Conservation (phyloP, 1,139 yeast genomes). For the Meyerozyma guilliermondii region DNA sequence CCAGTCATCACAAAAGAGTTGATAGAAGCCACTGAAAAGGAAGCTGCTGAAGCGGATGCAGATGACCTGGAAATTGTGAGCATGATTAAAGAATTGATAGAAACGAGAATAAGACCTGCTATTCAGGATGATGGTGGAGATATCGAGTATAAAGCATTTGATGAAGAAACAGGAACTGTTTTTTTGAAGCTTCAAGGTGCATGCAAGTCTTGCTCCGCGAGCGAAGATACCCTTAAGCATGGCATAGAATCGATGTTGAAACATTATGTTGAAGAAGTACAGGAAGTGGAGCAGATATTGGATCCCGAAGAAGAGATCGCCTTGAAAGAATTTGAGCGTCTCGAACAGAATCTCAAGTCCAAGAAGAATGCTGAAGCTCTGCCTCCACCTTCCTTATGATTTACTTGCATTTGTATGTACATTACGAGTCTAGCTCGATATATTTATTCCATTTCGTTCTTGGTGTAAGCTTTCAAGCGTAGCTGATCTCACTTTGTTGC, state of each 20-base stretch:
- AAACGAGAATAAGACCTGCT: constrained; percentile 94
- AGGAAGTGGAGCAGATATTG: constrained; percentile 59
- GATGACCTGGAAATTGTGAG: constrained; percentile 71
- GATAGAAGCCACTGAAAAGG: constrained; percentile 30
- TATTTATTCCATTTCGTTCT: not conserved
- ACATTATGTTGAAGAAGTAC: constrained; percentile 75
- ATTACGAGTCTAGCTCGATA: not conserved
- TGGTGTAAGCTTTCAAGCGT: not conserved
- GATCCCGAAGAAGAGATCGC: constrained; percentile 57
- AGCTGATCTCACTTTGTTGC: not conserved
- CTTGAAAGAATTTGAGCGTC: constrained; percentile 66
- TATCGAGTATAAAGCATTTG: constrained; percentile 65
- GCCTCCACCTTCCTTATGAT: constrained; percentile 27
- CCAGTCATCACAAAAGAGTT: constrained; percentile 52
- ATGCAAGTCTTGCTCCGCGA: constrained; percentile 73
- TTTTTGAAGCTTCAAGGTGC: constrained; percentile 68
- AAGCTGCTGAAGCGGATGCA: constrained; percentile 47
- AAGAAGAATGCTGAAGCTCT: constrained; percentile 7
- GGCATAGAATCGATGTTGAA: constrained; percentile 82
- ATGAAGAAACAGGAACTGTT: constrained; percentile 61
- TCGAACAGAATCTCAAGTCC: constrained; percentile 38
- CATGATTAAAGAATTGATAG: constrained; percentile 89
- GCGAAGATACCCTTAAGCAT: constrained; percentile 68
- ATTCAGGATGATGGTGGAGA: constrained; percentile 86
- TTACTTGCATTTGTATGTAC: constrained; percentile 1